Evolutionary conservation across 805 yeast genomes (phyloP).

Genomic region (Lipomyces spencermartinsiae): DNA sequence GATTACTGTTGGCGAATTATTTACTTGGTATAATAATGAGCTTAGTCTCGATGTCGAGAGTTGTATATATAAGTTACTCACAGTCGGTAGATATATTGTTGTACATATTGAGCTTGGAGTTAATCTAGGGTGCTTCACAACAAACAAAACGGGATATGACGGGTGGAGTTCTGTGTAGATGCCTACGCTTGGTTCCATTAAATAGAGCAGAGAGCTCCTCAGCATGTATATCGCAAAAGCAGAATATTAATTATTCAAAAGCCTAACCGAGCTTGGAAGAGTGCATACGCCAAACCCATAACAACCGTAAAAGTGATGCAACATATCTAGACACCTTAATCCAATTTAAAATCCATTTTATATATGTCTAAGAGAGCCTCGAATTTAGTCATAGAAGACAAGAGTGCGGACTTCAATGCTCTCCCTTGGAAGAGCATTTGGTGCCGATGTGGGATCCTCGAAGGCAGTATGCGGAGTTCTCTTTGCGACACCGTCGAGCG

Average conservation of each 20-base stretch:
- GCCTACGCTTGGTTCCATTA: neutral
- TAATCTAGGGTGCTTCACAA: neutral
- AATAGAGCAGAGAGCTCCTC: neutral
- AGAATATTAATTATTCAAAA: neutral
- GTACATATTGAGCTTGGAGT: neutral
- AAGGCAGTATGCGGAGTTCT: constrained; percentile 42
- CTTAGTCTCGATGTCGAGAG: too few species aligned
- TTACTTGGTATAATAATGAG: neutral
- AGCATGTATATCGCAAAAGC: neutral
- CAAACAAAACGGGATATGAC: neutral
- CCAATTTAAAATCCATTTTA: neutral
- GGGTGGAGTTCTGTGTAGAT: neutral
- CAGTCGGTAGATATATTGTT: neutral
- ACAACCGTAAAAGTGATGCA: neutral
- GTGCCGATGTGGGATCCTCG: constrained; percentile 38
- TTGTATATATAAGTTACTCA: neutral
- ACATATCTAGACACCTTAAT: neutral
- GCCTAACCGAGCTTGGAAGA: neutral
- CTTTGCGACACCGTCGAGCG: constrained; percentile 36
- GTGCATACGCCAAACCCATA: neutral
- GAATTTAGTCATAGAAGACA: constrained; percentile 34
- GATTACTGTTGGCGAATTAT: neutral
- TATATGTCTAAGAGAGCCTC: neutral
- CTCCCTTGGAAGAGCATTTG: constrained; percentile 37
- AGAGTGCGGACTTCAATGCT: constrained; percentile 41